Percentiles rank a stretch among this genome's conserved stretches.
Evolutionary conservation across 164 flowering plant genomes (phyloP).

Genomic region (Magnolia officinalis): DNA sequence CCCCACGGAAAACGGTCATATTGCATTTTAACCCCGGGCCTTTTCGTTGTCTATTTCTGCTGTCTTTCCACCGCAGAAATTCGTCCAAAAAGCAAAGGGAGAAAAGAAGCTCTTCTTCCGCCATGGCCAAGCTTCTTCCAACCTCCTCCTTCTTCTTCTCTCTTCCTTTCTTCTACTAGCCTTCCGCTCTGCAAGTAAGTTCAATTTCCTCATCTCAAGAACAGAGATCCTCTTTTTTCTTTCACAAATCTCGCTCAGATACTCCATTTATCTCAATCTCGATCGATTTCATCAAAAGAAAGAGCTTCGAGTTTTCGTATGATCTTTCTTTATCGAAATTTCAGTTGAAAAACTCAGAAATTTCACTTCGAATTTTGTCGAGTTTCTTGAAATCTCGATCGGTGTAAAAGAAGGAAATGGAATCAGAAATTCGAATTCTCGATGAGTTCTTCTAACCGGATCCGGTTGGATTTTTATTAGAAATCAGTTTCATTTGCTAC

Average conservation of each 20-base stretch:
- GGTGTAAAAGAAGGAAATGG: not conserved
- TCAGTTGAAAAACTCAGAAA: no score
- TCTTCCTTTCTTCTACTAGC: slow-evolving; percentile 9
- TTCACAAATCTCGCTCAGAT: no score
- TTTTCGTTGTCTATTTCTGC: not conserved
- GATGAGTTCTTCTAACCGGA: not conserved
- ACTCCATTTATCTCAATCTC: not conserved
- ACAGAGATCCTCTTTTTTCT: no score
- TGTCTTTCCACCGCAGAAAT: not conserved
- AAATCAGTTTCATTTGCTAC: no score
- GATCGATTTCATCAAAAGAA: not conserved
- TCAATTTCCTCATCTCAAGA: not conserved
- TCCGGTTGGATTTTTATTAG: not conserved
- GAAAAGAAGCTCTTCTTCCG: not conserved
- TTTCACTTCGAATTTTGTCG: not conserved
- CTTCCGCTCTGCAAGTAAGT: slow-evolving; percentile 23
- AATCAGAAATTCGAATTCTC: not conserved
- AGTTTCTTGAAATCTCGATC: not conserved
- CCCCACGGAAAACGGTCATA: not conserved
- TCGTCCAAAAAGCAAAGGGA: not conserved
- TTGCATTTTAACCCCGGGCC: not conserved
- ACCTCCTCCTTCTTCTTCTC: slow-evolving; percentile 2
- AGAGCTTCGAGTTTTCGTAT: no score
- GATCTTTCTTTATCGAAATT: no score
- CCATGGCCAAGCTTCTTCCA: slow-evolving; percentile 17